Evolutionary conservation across 2,329 filamentous ascomycete species (phyloP).

Genomic region (Pseudopyrenochaeta lycopersici): DNA sequence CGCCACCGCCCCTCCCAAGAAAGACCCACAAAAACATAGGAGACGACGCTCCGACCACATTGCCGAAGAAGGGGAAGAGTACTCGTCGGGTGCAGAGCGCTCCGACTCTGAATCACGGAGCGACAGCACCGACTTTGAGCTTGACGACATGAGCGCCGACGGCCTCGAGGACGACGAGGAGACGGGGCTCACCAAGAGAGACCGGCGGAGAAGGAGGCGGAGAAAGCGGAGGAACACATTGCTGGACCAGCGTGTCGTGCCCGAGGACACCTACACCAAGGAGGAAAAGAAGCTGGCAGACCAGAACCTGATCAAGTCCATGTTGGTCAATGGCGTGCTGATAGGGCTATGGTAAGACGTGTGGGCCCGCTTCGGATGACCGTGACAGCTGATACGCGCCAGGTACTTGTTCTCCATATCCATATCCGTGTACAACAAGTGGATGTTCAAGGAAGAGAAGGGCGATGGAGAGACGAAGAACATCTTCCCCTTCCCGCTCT

Average conservation of each 20-base stretch:
- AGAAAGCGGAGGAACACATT: constrained; percentile 74
- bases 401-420: constrained; percentile 85
- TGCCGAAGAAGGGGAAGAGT: constrained; percentile 44
- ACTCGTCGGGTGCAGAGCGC: constrained; percentile 34
- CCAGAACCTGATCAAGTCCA: constrained; percentile 72
- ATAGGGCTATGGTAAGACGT: constrained; percentile 78
- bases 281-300: constrained; percentile 81
- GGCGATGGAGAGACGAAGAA: constrained; percentile 46
- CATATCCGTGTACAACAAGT: constrained; percentile 89
- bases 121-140: constrained; percentile 62
- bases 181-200: constrained; percentile 80
- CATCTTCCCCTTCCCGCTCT: constrained; percentile 93
- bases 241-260: constrained; percentile 75
- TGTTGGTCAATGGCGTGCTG: constrained; percentile 79
- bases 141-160: constrained; percentile 70
- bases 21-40: constrained; percentile 37
- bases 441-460: constrained; percentile 84
- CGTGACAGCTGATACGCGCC: constrained; percentile 20
- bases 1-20: constrained; percentile 28
- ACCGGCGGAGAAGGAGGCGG: constrained; percentile 72
- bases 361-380: not conserved
- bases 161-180: constrained; percentile 86
- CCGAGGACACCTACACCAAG: constrained; percentile 64
- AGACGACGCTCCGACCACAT: constrained; percentile 43
- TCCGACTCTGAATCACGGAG: constrained; percentile 47